These are phyloP conservation scores for Inga laurina DNA, from an alignment of 306 rosid genomes.

Conservation along the genomic window DNA sequence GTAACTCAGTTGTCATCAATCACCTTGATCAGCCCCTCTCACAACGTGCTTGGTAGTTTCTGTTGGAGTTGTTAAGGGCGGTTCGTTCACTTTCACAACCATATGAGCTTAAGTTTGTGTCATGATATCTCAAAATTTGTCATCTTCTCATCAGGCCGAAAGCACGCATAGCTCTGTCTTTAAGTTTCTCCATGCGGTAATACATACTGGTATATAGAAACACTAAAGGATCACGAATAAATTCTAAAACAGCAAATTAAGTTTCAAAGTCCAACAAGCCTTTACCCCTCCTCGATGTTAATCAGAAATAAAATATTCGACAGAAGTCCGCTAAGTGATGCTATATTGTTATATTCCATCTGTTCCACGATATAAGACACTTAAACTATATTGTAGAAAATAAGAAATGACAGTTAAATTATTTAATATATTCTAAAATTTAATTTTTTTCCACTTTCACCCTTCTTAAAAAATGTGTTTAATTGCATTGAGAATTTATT, in stretches of 20 bases:
- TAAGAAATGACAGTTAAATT: too few species aligned
- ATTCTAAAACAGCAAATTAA: not conserved
- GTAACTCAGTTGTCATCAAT: constrained; percentile 2
- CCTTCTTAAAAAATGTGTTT: too few species aligned
- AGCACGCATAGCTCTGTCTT: too few species aligned
- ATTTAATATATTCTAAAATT: too few species aligned
- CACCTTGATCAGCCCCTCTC: not conserved
- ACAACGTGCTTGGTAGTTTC: not conserved
- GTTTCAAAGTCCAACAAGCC: not conserved
- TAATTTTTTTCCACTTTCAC: too few species aligned
- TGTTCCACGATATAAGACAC: too few species aligned
- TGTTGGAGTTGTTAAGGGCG: too few species aligned
- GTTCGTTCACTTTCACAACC: not conserved
- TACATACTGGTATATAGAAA: not conserved
- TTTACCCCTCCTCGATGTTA: not conserved
- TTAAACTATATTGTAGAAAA: too few species aligned
- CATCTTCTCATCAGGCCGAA: not conserved
- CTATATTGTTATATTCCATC: not conserved
- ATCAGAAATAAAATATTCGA: too few species aligned
- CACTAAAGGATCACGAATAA: too few species aligned
- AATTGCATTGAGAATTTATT: too few species aligned
- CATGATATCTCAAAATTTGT: not conserved
- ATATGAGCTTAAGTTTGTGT: not conserved
- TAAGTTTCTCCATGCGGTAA: too few species aligned
- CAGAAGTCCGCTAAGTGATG: not conserved